Base-by-base conservation (phyloP, 768 basidiomycete species). In the Thelephora ganbajun region DNA sequence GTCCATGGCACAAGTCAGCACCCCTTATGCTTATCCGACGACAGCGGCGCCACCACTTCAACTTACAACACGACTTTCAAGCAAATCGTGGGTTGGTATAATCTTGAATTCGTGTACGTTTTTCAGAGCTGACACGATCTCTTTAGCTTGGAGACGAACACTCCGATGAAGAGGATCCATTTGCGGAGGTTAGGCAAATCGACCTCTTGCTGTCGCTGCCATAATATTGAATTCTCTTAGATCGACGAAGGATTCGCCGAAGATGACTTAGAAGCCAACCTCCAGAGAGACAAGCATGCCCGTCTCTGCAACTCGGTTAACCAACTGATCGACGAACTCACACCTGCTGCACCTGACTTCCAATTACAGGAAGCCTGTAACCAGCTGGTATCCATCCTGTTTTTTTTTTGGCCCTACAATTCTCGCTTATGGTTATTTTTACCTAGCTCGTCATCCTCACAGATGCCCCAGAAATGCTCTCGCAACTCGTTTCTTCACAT, bases 201-300 rank as follows among this genome's bases (percentile, higher is more conserved):
- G 5, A 33, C 11, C 7, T 35, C 19, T 43, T 19, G 50, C 13
- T 14, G 43, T 9, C 48, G 14, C 9, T 16, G 18, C n/a, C 26
- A 20, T 13, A 5, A 33, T 33, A 19, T 35, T 50, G 19, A 9
- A 12, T 23, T 23, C 43, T 43, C 11, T 12, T 44, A 84, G 86
- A 93, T 94, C 50, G 91, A 96, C 56, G 92, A 93, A 68, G 87
- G 84, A 6, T 93, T 91, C 54, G 82, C 79, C 1, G 89, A 93
- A 54, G 86, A 90, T 52, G 92, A 94, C 58, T 69, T 96, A 1
- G 92, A 96, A 57, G 76, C 91, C 1, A 94, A 94, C 55, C 70
- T 98, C 16, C 79, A 89, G 51, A 77, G 96, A 26, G 96, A 99
- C 67, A 94, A 96, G 67, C 73, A 89, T 54, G 93, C 96, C 1